Base-by-base conservation (phyloP, 768 basidiomycete species). In the Pleurotus salmoneostramineus region DNA sequence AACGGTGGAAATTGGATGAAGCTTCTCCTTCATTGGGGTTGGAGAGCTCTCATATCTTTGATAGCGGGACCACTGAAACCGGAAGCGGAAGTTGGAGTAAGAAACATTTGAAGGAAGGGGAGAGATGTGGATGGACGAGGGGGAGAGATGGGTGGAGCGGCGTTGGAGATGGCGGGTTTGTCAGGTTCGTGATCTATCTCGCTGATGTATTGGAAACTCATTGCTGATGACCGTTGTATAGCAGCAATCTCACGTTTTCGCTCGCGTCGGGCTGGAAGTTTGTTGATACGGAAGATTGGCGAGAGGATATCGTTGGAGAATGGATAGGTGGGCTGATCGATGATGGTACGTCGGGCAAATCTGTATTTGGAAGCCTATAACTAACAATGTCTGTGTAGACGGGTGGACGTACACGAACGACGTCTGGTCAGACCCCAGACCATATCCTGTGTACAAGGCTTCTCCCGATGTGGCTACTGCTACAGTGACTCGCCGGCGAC, bases 381-480 rank as follows among this genome's bases (percentile, higher is more conserved):
- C 37, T 31, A 10, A 32, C 37, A 14, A 12, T 45, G 50, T 10
- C 49, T 6, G 47, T 57, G 27, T 55, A 86, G 89, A 83, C 63
- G 91, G 89, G 3, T 93, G 92, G 90, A 82, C 89, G 11, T 93
- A 93, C 64, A 87, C 87, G 6, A 88, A 90, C 60, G 90, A 91
- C 58, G 72, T 78, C 0, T 93, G 91, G 92, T 72, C 82, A 4
- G 77, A 84, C 57, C 74, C 83, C 56, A 71, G 66, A 66, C 76
- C 69, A 42, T 74, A 74, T 71, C 70, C 56, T 1, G 57, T 61
- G n/a, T 55, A 42, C 40, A 40, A 55, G 12, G n/a, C n/a, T 31
- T n/a, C 40, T 17, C 14, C n/a, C 12, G 52, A 31, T 17, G 75
- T 72, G 68, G 78, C 71, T 33, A 21, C 43, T n/a, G 5, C 35